A percentile compares a stretch with the other conserved stretches of the same genome.
These are phyloP conservation scores for Tetracladium maxilliforme DNA, from an alignment of 2,329 filamentous ascomycete species.

Conservation along the genomic window DNA sequence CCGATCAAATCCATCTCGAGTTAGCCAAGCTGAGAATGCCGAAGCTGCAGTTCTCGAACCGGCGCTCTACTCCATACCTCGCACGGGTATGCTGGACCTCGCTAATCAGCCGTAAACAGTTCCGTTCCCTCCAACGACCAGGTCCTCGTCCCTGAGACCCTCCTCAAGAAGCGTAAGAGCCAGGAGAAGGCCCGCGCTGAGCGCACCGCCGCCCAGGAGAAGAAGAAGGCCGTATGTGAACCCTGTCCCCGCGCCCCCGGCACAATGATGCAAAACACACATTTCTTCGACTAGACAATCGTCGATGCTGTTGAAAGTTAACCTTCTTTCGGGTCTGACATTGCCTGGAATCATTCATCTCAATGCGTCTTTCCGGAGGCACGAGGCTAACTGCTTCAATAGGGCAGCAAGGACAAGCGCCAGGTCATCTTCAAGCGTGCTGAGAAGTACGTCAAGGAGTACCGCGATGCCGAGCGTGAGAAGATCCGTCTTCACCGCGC, in stretches of 20 bases:
- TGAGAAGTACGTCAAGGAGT: conserved; percentile 99
- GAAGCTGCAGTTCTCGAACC: conserved; percentile 90
- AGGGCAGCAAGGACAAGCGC: conserved; percentile 99
- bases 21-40: conserved; percentile 82
- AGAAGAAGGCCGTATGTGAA: conserved; percentile 67
- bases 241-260: conserved; percentile 8
- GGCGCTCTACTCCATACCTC: conserved; percentile 62
- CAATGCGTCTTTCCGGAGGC: conserved; percentile 3
- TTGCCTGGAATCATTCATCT: conserved; percentile 10
- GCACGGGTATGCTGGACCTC: conserved; percentile 51
- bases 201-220: conserved; percentile 61
- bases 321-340: conserved; percentile 99
- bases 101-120: conserved; percentile 77
- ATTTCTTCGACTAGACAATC: conserved; percentile 75
- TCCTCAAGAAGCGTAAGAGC: conserved; percentile 99
- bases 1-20: conserved; percentile 75
- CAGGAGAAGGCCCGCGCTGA: conserved; percentile 98
- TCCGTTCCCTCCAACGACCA: conserved; percentile 88
- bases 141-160: conserved; percentile 95
- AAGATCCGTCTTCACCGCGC: conserved; percentile 85
- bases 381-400: conserved; percentile 20
- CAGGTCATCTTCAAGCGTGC: conserved; percentile 98
- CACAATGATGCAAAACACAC: conserved; percentile 77
- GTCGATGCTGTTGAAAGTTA: conserved; percentile 97
- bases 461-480: conserved; percentile 96